Evolutionary conservation across 116 monocot genomes (phyloP).

Genomic region (Zostera marina): DNA sequence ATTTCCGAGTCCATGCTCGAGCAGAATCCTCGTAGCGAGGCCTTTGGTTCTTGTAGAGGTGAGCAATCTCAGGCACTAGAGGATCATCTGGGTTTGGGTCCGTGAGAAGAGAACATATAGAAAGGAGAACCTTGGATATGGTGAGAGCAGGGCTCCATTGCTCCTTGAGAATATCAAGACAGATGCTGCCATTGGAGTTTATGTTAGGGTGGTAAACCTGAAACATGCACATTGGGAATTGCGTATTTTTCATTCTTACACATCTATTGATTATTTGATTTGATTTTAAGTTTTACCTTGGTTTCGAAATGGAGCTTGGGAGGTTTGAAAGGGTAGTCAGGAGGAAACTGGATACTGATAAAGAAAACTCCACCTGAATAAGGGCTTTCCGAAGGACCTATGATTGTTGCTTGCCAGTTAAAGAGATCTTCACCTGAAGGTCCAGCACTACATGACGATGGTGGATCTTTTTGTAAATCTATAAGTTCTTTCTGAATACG

Average conservation of each 20-base stretch:
- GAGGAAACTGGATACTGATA: constrained; percentile 58
- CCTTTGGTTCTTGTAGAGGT: constrained; percentile 51
- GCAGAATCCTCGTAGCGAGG: constrained; percentile 50
- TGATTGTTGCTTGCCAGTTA: constrained; percentile 80
- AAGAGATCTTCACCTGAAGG: constrained; percentile 76
- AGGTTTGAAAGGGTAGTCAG: constrained; percentile 78
- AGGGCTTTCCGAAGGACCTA: constrained; percentile 75
- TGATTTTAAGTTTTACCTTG: constrained; percentile 58
- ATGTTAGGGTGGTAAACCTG: constrained; percentile 86
- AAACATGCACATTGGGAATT: too few species aligned
- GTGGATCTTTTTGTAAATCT: constrained; percentile 69
- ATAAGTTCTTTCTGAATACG: constrained; percentile 77
- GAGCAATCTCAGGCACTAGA: constrained; percentile 68
- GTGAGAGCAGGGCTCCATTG: constrained; percentile 78
- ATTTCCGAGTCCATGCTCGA: constrained; percentile 68
- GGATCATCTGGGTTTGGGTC: constrained; percentile 66
- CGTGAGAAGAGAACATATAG: constrained; percentile 50
- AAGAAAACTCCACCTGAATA: constrained; percentile 76
- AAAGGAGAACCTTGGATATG: constrained; percentile 68
- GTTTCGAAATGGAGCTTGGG: constrained; percentile 82
- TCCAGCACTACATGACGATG: constrained; percentile 76
- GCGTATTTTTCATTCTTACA: too few species aligned
- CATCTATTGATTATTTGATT: too few species aligned
- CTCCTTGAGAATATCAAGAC: constrained; percentile 69
- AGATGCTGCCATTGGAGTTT: constrained; percentile 68